These are phyloP conservation scores for Polymyxa betae DNA, from an alignment of 208 protist species.

Conservation along the genomic window DNA sequence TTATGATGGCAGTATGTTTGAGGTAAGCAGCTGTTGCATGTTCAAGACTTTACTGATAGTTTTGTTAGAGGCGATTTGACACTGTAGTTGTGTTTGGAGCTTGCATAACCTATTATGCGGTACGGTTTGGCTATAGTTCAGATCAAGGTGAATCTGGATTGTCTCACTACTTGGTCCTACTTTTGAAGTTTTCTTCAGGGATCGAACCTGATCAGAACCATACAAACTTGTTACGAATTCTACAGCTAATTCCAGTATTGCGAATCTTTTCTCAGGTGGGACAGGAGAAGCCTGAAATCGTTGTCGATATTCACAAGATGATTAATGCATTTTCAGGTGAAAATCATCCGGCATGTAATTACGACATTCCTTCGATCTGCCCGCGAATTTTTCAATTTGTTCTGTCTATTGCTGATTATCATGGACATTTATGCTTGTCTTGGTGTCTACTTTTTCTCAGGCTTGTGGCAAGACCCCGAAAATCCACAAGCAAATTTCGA, in stretches of 20 bases:
- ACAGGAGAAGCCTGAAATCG: background rate
- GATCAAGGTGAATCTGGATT: no score
- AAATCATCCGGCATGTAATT: slow-evolving; percentile 18
- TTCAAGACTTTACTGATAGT: no score
- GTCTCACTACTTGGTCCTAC: no score
- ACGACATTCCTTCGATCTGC: background rate
- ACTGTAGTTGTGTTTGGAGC: background rate
- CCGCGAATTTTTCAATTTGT: slow-evolving; percentile 44
- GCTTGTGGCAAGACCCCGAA: background rate
- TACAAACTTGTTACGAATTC: background rate
- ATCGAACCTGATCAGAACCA: background rate
- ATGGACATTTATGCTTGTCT: slow-evolving; percentile 15
- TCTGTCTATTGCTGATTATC: background rate
- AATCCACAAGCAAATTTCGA: background rate
- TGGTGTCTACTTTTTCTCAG: background rate
- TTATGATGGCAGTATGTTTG: background rate
- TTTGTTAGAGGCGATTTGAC: background rate
- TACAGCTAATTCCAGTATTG: slow-evolving; percentile 1
- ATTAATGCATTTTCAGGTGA: background rate
- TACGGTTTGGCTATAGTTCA: no score
- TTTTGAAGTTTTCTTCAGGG: no score
- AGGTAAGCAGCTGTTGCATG: background rate
- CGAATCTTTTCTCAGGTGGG: slow-evolving; percentile 36
- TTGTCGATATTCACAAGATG: no score
- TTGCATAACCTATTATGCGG: background rate